Conservation (phyloP, 139 green algal species). For the Nannochloris sp. region DNA sequence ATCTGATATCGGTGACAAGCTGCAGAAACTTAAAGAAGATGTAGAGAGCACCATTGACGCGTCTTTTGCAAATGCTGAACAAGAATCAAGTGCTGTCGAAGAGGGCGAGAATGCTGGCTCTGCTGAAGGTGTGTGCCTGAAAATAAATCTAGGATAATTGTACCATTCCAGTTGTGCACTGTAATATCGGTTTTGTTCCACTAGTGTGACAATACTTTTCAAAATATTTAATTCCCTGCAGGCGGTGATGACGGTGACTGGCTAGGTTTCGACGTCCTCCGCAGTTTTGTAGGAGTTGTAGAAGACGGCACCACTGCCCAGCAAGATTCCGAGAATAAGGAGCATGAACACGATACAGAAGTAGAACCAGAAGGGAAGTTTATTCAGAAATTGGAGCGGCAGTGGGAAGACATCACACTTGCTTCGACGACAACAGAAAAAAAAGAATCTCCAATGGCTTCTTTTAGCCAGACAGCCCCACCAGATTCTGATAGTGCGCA, state of each 20-base stretch:
- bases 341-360: too few species aligned
- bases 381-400: too few species aligned
- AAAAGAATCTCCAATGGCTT: too few species aligned
- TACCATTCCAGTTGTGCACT: too few species aligned
- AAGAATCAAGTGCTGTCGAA: too few species aligned
- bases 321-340: not conserved
- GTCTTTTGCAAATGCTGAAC: not conserved
- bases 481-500: too few species aligned
- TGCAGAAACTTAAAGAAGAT: constrained; percentile 11
- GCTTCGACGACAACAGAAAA: too few species aligned
- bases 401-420: too few species aligned
- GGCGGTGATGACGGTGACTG: not conserved
- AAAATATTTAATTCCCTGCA: too few species aligned
- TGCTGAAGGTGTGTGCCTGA: not conserved
- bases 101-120: not conserved
- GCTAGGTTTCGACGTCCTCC: not conserved
- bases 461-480: too few species aligned
- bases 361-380: too few species aligned
- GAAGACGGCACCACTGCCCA: not conserved
- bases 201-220: not conserved
- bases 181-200: not conserved
- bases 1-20: not conserved
- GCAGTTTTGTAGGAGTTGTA: not conserved
- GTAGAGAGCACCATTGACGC: constrained; percentile 9
- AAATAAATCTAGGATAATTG: too few species aligned